Percentiles rank a stretch among this genome's conserved stretches.
Conservation (phyloP, 1,139 yeast species). For the Hyphopichia buzzinii region DNA sequence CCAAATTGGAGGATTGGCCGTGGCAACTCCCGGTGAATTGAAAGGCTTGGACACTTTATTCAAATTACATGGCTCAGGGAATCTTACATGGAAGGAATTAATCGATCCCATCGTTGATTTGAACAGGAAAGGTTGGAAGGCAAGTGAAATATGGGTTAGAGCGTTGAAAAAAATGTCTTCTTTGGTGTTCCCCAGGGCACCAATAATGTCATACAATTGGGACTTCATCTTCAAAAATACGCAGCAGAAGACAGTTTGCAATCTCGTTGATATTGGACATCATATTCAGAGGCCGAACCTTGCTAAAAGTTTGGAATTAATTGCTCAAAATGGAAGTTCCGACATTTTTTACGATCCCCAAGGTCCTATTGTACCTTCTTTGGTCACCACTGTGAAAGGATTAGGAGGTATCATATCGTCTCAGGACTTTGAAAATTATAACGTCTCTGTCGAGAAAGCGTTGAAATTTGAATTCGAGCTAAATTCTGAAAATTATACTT, state of each 20-base stretch:
- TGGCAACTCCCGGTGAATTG: slow-evolving; percentile 87
- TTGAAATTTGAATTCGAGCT: slow-evolving; percentile 33
- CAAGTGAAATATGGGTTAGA: slow-evolving; percentile 46
- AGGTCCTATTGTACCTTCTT: slow-evolving; percentile 64
- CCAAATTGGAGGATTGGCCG: slow-evolving; percentile 78
- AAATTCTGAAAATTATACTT: slow-evolving; percentile 44
- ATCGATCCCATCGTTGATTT: slow-evolving; percentile 72
- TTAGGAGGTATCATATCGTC: slow-evolving; percentile 62
- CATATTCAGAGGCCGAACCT: slow-evolving; percentile 53
- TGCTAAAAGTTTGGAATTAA: slow-evolving; percentile 63
- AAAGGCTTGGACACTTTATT: slow-evolving; percentile 71
- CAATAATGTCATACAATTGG: slow-evolving; percentile 46
- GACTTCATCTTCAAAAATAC: slow-evolving; percentile 45
- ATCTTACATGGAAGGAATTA: slow-evolving; percentile 67
- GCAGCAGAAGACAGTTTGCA: slow-evolving; percentile 16
- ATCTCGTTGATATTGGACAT: slow-evolving; percentile 54
- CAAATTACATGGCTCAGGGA: slow-evolving; percentile 65
- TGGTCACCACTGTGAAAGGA: slow-evolving; percentile 43
- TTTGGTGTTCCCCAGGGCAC: slow-evolving; percentile 27
- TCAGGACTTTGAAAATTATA: slow-evolving; percentile 65
- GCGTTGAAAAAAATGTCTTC: slow-evolving; percentile 21
- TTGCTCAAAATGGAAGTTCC: slow-evolving; percentile 74
- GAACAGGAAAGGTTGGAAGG: slow-evolving; percentile 66
- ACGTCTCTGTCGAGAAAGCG: slow-evolving; percentile 56
- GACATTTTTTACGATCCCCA: slow-evolving; percentile 80